These are phyloP conservation scores for Verticillium klebahnii DNA, from an alignment of 2,329 filamentous ascomycete species.

Conservation along the genomic window DNA sequence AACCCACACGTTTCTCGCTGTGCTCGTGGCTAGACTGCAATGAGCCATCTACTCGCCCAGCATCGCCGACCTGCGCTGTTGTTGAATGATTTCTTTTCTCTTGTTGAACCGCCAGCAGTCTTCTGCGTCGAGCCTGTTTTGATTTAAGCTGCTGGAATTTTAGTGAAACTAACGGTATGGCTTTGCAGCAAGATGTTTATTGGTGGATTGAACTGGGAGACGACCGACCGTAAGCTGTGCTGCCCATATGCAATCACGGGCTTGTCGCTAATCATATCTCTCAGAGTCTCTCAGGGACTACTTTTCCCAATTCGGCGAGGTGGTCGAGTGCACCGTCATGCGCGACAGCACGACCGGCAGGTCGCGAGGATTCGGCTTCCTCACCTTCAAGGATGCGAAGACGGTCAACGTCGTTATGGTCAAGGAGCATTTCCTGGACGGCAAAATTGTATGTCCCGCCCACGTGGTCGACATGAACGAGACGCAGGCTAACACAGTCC, in stretches of 20 bases:
- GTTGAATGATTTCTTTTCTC: not conserved
- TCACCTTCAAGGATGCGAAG: slow-evolving; percentile 96
- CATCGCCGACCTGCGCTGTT: not conserved
- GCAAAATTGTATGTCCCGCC: slow-evolving; percentile 77
- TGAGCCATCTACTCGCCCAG: not conserved
- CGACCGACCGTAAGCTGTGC: slow-evolving; percentile 77
- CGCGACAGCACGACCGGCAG: slow-evolving; percentile 89
- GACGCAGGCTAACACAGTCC: slow-evolving; percentile 14
- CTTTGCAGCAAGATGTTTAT: slow-evolving; percentile 95
- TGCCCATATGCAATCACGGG: not conserved
- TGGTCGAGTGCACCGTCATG: slow-evolving; percentile 99
- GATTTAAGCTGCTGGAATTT: not conserved
- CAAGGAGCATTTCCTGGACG: slow-evolving; percentile 96
- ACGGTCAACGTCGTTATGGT: slow-evolving; percentile 99
- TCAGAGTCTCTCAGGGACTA: slow-evolving; percentile 94
- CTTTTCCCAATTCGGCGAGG: slow-evolving; percentile 96
- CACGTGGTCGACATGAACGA: not conserved
- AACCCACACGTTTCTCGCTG: not conserved
- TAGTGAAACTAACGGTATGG: not conserved
- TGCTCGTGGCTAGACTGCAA: not conserved
- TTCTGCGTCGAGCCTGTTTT: not conserved
- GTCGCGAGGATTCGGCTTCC: slow-evolving; percentile 92
- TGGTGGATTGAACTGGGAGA: slow-evolving; percentile 97
- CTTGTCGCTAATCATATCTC: not conserved
- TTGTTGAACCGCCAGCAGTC: not conserved